Evolutionary conservation across 1,139 yeast genomes (phyloP).

Genomic region (Geotrichum cucujoidarum): DNA sequence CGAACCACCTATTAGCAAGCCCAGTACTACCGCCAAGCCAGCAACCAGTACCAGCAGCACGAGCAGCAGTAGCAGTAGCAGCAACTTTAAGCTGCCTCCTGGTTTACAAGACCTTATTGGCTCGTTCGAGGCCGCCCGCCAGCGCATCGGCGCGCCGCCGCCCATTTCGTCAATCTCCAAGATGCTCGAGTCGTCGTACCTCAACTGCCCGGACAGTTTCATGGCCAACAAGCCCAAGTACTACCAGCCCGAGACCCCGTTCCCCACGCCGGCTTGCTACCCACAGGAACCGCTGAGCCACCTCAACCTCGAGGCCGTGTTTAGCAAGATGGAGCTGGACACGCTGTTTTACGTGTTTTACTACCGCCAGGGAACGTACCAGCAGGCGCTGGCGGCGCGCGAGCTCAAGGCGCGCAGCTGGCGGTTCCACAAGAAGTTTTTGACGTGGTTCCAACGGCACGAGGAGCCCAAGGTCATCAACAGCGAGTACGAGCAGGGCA

Average conservation of each 20-base stretch:
- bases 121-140: slow-evolving; percentile 44
- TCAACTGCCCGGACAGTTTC: slow-evolving; percentile 89
- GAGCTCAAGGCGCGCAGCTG: slow-evolving; percentile 82
- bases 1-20: too few relatives aligned
- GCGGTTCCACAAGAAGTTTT: slow-evolving; percentile 70
- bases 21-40: slow-evolving; percentile 9
- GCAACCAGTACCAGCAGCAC: slow-evolving; percentile 8
- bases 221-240: slow-evolving; percentile 78
- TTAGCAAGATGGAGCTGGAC: slow-evolving; percentile 75
- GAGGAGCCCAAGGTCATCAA: slow-evolving; percentile 50
- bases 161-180: slow-evolving; percentile 54
- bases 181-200: slow-evolving; percentile 66
- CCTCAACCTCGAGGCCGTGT: slow-evolving; percentile 42
- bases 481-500: slow-evolving; percentile 46
- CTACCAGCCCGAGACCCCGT: slow-evolving; percentile 78
- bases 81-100: slow-evolving; percentile 39
- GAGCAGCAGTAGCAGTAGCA: neutral
- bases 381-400: slow-evolving; percentile 76
- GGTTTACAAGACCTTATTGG: slow-evolving; percentile 47
- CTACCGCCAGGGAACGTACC: slow-evolving; percentile 64
- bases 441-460: slow-evolving; percentile 79
- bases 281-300: slow-evolving; percentile 74
- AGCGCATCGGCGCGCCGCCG: slow-evolving; percentile 47
- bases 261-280: slow-evolving; percentile 84
- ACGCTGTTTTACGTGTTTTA: slow-evolving; percentile 91